phyloP scores from a whole-genome alignment of 371 early-diverging fungal genomes.

The Sporodiniella umbellata region DNA sequence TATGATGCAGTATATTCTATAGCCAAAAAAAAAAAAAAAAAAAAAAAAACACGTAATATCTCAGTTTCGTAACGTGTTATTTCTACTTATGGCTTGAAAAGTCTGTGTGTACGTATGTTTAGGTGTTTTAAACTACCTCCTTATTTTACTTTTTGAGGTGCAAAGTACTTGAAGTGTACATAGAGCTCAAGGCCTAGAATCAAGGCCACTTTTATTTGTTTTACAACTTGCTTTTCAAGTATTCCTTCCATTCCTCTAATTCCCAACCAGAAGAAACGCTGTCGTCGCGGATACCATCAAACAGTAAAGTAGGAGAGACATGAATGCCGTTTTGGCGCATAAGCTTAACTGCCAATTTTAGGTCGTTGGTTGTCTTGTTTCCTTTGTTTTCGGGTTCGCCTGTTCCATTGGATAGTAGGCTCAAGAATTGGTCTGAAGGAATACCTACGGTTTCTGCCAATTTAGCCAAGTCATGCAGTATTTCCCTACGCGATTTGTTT shows the following conservation, averaged over 20 bases:
- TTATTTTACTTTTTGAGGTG: too few relatives aligned
- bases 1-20: too few relatives aligned
- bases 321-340: constrained; percentile 76
- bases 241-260: constrained; percentile 66
- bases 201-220: too few relatives aligned
- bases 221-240: constrained; percentile 40
- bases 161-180: too few relatives aligned
- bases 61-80: too few relatives aligned
- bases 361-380: constrained; percentile 61
- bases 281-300: constrained; percentile 70
- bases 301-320: constrained; percentile 72
- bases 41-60: too few relatives aligned
- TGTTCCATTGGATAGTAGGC: constrained; percentile 41
- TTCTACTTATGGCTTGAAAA: too few relatives aligned
- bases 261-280: constrained; percentile 71
- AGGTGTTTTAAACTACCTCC: too few relatives aligned
- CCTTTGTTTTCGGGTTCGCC: constrained; percentile 51
- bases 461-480: constrained; percentile 45
- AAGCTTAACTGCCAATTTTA: constrained; percentile 66
- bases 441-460: constrained; percentile 48
- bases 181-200: too few relatives aligned
- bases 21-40: background rate
- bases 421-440: constrained; percentile 36
- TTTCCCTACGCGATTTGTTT: constrained; percentile 46
- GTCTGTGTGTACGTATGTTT: too few relatives aligned